Base-by-base conservation (phyloP, 78 protist genomes). In the Neovahlkampfia damariscottae region DNA sequence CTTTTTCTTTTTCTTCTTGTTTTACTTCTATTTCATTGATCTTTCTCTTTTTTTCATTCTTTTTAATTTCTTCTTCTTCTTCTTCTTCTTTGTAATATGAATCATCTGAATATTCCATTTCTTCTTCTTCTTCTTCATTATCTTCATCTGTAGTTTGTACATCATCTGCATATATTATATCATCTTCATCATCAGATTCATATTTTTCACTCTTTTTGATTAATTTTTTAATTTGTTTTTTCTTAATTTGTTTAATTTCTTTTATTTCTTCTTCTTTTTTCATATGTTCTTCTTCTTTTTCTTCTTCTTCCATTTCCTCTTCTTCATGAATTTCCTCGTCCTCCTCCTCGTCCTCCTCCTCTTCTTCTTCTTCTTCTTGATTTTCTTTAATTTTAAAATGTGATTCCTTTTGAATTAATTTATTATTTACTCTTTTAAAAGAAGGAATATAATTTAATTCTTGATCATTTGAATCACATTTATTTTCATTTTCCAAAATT, bases 251-350 rank as follows among this genome's bases (percentile, higher is more conserved):
- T 19, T 50, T 50, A 19, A 50, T 50, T 50, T 19, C 34, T 50
- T 50, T 50, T 19, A n/a, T 50, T 19, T 19, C 19, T 19, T 19
- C 19, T 50, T 19, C 62, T 50, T 50, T 50, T 50, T 50, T 19
- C 19, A n/a, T 19, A n/a, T 50, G 62, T 50, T n/a, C 62, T 19
- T 50, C 34, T 50, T 50, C 62, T 50, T 50, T 19, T 50, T 50
- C 62, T 50, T 50, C 62, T 50, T 50, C 62, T 50, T 50, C 62
- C 62, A 19, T n/a, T 50, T 50, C 62, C 34, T 50, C 62, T 50
- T 50, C 62, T n/a, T 50, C 62, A 50, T 50, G 34, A n/a, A n/a
- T 19, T n/a, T 50, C 62, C 62, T 50, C 62, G 62, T 50, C 62
- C 19, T 50, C 62, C 62, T n/a, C 62, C 19, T n/a, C 62, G 19